Percentiles rank a stretch among this genome's conserved stretches.
phyloP scores from a whole-genome alignment of 345 rosid species.

The Salix koriyanagi region DNA sequence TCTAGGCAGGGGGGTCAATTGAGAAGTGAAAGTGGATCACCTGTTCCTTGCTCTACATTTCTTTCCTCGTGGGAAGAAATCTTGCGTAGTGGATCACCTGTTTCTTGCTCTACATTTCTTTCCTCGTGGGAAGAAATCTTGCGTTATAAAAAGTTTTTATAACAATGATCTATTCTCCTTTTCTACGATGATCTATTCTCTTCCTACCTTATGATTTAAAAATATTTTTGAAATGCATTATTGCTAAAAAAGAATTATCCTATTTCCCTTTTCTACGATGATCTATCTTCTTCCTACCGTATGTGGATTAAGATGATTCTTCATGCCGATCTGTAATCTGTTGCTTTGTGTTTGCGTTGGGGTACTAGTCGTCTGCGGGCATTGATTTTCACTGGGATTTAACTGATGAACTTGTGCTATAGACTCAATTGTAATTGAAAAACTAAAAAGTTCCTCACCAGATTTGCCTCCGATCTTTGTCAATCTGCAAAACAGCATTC shows the following conservation, averaged over 20 bases:
- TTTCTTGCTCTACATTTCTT: no score
- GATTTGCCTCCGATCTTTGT: background rate
- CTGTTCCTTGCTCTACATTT: no score
- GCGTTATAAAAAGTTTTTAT: background rate
- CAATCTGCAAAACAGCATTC: background rate
- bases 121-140: background rate
- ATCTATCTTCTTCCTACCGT: no score
- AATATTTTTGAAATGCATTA: no score
- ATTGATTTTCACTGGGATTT: background rate
- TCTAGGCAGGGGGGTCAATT: background rate
- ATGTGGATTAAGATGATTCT: background rate
- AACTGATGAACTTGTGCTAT: background rate
- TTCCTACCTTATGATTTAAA: no score
- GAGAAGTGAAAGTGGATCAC: background rate
- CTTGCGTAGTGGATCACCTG: background rate
- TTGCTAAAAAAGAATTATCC: no score
- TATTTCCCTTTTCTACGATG: no score
- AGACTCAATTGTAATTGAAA: no score
- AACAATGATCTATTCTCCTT: background rate
- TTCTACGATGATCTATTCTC: no score
- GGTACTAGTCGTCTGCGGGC: background rate
- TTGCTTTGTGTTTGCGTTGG: no score
- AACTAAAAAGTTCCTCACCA: background rate
- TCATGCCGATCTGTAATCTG: no score
- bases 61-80: background rate